Evolutionary conservation across 768 basidiomycete genomes (phyloP).

Genomic region (Russula sp.): DNA sequence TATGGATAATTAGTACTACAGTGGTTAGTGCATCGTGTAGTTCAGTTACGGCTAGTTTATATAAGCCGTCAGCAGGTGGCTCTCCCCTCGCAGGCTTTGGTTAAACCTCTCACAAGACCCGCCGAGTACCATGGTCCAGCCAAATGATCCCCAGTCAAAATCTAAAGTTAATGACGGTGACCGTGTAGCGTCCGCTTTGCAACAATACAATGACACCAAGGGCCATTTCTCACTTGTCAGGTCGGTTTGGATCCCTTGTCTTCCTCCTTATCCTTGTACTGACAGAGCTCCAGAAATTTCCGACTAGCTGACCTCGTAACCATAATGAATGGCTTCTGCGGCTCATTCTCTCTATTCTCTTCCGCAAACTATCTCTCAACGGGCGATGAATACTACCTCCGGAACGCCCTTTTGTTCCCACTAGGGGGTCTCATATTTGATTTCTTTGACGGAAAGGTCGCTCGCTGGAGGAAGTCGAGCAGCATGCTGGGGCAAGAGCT

Average conservation of each 20-base stretch:
- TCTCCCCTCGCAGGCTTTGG: background rate
- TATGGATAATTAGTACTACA: constrained; percentile 9
- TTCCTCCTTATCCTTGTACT: background rate
- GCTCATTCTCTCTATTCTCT: constrained; percentile 89
- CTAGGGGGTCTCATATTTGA: constrained; percentile 96
- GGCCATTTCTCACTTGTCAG: constrained; percentile 98
- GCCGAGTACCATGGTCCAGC: constrained; percentile 38
- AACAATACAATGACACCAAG: constrained; percentile 80
- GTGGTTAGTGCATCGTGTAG: no score
- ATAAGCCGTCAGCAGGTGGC: background rate
- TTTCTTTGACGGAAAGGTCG: constrained; percentile 95
- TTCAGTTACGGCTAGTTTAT: background rate
- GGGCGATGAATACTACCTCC: constrained; percentile 70
- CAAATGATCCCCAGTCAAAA: constrained; percentile 33
- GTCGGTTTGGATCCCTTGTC: constrained; percentile 34
- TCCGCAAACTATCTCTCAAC: constrained; percentile 83
- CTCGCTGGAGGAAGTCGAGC: constrained; percentile 91
- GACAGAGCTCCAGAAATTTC: constrained; percentile 65
- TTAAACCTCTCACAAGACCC: constrained; percentile 7
- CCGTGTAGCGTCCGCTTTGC: constrained; percentile 41
- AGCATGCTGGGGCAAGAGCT: constrained; percentile 97
- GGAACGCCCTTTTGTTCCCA: constrained; percentile 83
- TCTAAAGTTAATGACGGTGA: constrained; percentile 27
- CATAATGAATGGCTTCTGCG: constrained; percentile 98
- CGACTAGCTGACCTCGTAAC: constrained; percentile 97